phyloP scores from a whole-genome alignment of 257 asterid species.

The Cynanchum wilfordii region DNA sequence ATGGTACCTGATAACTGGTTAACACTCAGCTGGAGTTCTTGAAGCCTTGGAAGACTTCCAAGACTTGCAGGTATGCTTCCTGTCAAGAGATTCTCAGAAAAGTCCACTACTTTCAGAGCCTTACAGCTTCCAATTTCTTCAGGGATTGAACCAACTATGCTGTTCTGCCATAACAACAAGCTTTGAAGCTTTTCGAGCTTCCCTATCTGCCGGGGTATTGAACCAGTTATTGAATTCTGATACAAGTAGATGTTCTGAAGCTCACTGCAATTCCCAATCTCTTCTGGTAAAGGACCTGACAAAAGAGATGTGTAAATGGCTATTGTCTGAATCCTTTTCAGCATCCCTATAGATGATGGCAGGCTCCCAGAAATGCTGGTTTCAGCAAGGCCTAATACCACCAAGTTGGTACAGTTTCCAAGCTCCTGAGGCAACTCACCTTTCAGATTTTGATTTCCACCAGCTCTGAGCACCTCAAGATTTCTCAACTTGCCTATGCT shows the following conservation, averaged over 20 bases:
- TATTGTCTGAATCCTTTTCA: constrained; percentile 64
- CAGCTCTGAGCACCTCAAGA: constrained; percentile 70
- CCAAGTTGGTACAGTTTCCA: constrained; percentile 72
- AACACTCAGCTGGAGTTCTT: constrained; percentile 75
- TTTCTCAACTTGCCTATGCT: constrained; percentile 54
- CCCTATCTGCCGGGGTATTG: constrained; percentile 62
- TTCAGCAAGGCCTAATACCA: constrained; percentile 70
- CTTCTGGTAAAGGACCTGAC: constrained; percentile 85
- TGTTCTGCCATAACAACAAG: constrained; percentile 74
- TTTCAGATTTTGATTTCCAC: constrained; percentile 79
- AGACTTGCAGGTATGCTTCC: constrained; percentile 68
- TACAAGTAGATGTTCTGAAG: constrained; percentile 72
- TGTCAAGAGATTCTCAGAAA: constrained; percentile 67
- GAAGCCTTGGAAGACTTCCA: constrained; percentile 54
- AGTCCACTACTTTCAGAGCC: constrained; percentile 52
- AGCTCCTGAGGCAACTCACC: constrained; percentile 72
- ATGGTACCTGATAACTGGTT: constrained; percentile 75
- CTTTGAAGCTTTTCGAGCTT: constrained; percentile 53
- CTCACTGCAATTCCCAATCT: constrained; percentile 72
- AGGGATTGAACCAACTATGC: constrained; percentile 67
- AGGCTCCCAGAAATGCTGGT: constrained; percentile 72
- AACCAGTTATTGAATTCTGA: constrained; percentile 74
- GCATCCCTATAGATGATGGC: constrained; percentile 64
- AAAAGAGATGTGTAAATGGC: constrained; percentile 72
- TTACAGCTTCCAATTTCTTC: constrained; percentile 65